Evolutionary conservation across 208 protist species (phyloP), one percentile per base, ranked within the genome.

Genomic region (Leishmania aethiopica): DNA sequence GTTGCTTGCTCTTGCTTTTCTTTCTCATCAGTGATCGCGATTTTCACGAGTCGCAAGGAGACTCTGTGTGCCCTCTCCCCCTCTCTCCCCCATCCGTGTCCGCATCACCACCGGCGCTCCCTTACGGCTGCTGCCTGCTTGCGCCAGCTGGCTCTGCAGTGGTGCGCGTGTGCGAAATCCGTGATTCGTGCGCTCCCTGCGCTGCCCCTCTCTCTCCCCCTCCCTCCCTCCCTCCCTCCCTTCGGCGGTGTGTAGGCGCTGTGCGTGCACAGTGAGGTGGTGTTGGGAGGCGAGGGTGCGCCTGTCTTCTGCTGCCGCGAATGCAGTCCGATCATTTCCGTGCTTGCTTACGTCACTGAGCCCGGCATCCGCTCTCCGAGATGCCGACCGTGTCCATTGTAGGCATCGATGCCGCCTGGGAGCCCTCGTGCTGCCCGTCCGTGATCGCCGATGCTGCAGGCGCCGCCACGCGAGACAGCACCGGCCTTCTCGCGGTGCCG

Each of bases 401-500:
- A 7, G 81, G 57, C 15, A 47, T 79, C 53, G 75, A 55, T n/a
- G 32, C 67, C 32, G 35, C 66, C 15, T 59, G 66, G 69, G 7
- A 45, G 15, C 25, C 71, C 62, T 37, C 80, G 6, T 42, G 42
- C 17, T 69, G 4, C 55, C 11, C 75, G 2, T 60, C 73, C 19
- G 40, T 62, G 49, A 40, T 75, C 22, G 4, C 40, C 51, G 45
- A 60, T 47, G 57, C 7, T 25, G 67, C 2, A 3, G 69, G 47
- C 71, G 13, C 49, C 11, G 35, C 7, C 47, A 35, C 28, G 71
- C 47, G 5, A 28, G 28, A 75, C 47, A 45, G 45, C 32, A 81
- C 59, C 7, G 82, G 77, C 17, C 42, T 71, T 13, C 40, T 84
- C 35, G n/a, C 70, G 2, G 81, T 84, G 45, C 81, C 81, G 19